A percentile compares a stretch with the other conserved stretches of the same genome.
Evolutionary conservation across 495 filamentous ascomycete genomes (phyloP).

Genomic region (Daldinia bambusicola): DNA sequence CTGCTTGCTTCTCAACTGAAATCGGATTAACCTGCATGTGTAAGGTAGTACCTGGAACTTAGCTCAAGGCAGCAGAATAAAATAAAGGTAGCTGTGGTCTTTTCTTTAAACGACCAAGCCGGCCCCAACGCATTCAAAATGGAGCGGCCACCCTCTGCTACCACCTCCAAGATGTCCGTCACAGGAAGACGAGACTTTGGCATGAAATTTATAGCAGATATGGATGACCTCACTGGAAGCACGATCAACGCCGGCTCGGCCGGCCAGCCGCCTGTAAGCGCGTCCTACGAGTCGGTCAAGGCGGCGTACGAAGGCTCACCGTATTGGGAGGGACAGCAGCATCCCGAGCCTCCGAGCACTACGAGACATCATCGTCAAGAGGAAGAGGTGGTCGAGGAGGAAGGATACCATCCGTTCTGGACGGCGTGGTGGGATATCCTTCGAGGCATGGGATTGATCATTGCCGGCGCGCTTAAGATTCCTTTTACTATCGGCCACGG

Average conservation of each 20-base stretch:
- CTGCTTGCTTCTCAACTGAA: conserved; percentile 1
- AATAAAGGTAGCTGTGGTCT: neutral
- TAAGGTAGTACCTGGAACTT: no score
- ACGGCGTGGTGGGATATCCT: conserved; percentile 30
- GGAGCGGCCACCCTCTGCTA: conserved; percentile 36
- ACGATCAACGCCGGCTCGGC: neutral
- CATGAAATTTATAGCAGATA: conserved; percentile 35
- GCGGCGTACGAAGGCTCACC: conserved; percentile 7
- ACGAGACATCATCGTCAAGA: neutral
- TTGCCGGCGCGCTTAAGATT: conserved; percentile 62
- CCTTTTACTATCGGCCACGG: conserved; percentile 71
- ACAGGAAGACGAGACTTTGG: conserved; percentile 39
- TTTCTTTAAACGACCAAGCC: neutral
- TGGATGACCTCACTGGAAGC: conserved; percentile 17
- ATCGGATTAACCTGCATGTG: neutral
- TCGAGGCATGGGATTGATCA: conserved; percentile 60
- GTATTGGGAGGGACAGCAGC: conserved; percentile 19
- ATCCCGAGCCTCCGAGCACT: neutral
- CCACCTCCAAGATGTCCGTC: conserved; percentile 35
- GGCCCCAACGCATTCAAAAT: conserved; percentile 16
- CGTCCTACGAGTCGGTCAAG: neutral
- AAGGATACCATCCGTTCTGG: conserved; percentile 40
- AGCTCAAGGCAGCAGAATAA: conserved; percentile 2
- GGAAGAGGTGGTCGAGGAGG: conserved; percentile 22
- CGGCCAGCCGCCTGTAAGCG: neutral